Evolutionary conservation across 371 early-diverging fungal genomes (phyloP), one percentile per base, ranked within the genome.

Genomic region (Mortierella sp.): DNA sequence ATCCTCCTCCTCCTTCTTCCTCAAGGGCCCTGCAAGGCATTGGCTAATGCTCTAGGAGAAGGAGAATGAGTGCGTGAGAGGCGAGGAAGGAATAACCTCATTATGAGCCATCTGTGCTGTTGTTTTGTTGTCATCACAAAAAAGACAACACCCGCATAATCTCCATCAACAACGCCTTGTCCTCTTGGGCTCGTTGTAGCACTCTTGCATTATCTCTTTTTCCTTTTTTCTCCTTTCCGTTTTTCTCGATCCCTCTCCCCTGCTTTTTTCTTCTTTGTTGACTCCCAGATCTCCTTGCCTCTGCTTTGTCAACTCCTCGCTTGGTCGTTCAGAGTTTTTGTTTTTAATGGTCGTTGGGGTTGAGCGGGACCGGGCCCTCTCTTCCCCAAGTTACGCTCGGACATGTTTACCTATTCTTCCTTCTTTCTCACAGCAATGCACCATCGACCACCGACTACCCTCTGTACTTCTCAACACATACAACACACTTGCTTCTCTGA

Each of bases 131-230:
- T 61, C 34, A 61, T 61, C 34, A 61, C 31, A 61, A 61, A 19
- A 50, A 50, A 46, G 48, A 50, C 11, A 16, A 13, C 50, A 61
- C 61, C 19, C 61, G 61, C 61, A 61, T 61, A 31, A 61, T 61
- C 61, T 61, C 61, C 6, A 2, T 61, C 61, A 34, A 31, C 31
- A 61, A 61, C 61, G 61, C 61, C 61, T 19, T 61, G 61, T 61
- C 61, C 61, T 61, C 61, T 61, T 61, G 61, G 61, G 37, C 61
- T 61, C 61, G 61, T 34, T 61, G 61, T 61, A 61, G 28, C 31
- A 34, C 31, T 28, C 3, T 61, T 61, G 61, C 61, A 61, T 61
- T 61, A 61, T 61, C 61, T 61, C 34, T 21, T 61, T 34, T 50
- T n/a, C n/a, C 50, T 50, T 16, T 14, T 50, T 16, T 14, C 13